A percentile compares a stretch with the other conserved stretches of the same genome.
Evolutionary conservation across 208 protist species (phyloP).

Genomic region (Leishmania lainsoni): DNA sequence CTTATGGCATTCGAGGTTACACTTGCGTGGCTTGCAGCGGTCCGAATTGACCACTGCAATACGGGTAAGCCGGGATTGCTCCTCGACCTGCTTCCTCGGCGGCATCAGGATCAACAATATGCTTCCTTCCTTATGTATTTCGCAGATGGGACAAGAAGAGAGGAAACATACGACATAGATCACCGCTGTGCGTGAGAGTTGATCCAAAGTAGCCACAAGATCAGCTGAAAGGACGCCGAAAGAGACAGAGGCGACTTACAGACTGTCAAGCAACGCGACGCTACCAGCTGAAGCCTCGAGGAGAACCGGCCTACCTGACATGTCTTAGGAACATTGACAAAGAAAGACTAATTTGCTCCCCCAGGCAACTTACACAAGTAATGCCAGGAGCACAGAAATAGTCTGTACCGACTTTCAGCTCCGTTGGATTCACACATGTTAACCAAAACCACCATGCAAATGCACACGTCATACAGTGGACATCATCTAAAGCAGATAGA

Average conservation of each 20-base stretch:
- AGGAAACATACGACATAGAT: not conserved
- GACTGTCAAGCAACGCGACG: not conserved
- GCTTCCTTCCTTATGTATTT: not conserved
- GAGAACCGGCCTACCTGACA: not conserved
- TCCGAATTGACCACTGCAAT: constrained; percentile 99
- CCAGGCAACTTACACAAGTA: not conserved
- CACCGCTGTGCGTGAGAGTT: not conserved
- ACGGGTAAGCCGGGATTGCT: constrained; percentile 96
- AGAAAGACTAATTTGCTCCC: not conserved
- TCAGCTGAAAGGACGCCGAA: not conserved
- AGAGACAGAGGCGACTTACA: not conserved
- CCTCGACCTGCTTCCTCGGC: constrained; percentile 75
- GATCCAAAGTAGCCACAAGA: not conserved
- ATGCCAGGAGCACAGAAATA: not conserved
- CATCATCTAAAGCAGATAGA: not conserved
- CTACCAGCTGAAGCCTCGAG: not conserved
- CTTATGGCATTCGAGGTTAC: constrained; percentile 98
- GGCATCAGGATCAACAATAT: constrained; percentile 42
- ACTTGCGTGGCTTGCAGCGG: constrained; percentile 99
- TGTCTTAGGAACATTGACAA: not conserved
- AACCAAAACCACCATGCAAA: not conserved
- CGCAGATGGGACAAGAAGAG: not conserved
- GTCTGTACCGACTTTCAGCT: not conserved
- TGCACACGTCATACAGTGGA: not conserved
- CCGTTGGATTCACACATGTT: not conserved